Percentiles rank a stretch among this genome's conserved stretches.
phyloP scores from a whole-genome alignment of 2,329 filamentous ascomycete genomes.

The Curvularia sp. region DNA sequence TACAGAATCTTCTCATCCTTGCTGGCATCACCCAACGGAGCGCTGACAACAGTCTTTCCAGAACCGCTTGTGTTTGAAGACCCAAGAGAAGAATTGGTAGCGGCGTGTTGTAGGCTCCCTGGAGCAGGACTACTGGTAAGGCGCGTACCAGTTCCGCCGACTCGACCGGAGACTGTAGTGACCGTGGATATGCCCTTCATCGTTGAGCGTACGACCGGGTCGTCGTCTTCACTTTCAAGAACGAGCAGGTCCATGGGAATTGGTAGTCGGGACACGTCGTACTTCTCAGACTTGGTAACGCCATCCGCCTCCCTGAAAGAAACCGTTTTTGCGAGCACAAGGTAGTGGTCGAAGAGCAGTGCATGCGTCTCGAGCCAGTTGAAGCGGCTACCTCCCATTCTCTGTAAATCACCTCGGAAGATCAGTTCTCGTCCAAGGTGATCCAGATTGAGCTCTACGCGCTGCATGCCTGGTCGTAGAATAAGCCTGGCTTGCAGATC shows the following conservation, averaged over 20 bases:
- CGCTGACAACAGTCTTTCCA: constrained; percentile 56
- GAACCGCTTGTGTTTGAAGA: constrained; percentile 60
- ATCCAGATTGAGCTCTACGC: constrained; percentile 84
- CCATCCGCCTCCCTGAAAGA: constrained; percentile 71
- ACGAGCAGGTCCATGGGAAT: constrained; percentile 97
- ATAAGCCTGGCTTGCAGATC: constrained; percentile 85
- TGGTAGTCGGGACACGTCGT: constrained; percentile 92
- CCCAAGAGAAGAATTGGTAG: constrained; percentile 68
- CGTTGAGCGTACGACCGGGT: constrained; percentile 81
- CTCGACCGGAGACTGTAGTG: constrained; percentile 54
- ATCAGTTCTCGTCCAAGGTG: constrained; percentile 93
- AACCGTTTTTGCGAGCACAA: constrained; percentile 85
- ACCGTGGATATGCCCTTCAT: constrained; percentile 73
- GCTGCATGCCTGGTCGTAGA: constrained; percentile 83
- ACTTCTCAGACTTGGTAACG: constrained; percentile 77
- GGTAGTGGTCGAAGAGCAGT: constrained; percentile 93
- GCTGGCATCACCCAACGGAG: constrained; percentile 58
- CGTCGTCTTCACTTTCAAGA: constrained; percentile 89
- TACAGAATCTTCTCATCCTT: constrained; percentile 83
- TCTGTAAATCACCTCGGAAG: constrained; percentile 84
- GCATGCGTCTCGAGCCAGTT: constrained; percentile 94
- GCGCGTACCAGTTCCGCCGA: constrained; percentile 60
- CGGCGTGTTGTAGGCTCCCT: constrained; percentile 69
- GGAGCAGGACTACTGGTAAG: constrained; percentile 52
- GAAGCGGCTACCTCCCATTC: constrained; percentile 87